A percentile compares a stretch with the other conserved stretches of the same genome.
These are phyloP conservation scores for Graphilbum sp. DNA, from an alignment of 2,329 filamentous ascomycete species.

Conservation along the genomic window DNA sequence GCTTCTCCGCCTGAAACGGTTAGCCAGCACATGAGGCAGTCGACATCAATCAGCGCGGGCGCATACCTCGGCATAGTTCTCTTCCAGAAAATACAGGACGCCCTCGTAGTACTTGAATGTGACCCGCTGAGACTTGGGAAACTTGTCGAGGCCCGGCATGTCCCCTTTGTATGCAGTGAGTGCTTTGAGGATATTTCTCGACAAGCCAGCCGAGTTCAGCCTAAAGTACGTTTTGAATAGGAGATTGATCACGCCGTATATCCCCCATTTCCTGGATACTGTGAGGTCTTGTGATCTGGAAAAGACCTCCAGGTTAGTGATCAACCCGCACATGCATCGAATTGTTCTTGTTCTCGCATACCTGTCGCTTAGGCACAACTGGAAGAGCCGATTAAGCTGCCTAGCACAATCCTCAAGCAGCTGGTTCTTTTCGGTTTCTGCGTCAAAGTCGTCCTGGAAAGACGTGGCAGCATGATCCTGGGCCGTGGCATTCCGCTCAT, in stretches of 20 bases:
- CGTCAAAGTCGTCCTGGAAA: constrained; percentile 70
- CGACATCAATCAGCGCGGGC: neutral
- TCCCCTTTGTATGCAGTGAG: constrained; percentile 63
- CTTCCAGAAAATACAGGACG: constrained; percentile 84
- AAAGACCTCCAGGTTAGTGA: too few species aligned
- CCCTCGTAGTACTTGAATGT: constrained; percentile 96
- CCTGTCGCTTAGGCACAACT: constrained; percentile 78
- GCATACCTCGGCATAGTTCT: constrained; percentile 66
- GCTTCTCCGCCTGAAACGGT: constrained; percentile 49
- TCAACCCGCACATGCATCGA: too few species aligned
- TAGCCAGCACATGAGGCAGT: neutral
- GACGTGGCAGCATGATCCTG: constrained; percentile 22
- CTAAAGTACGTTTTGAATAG: constrained; percentile 98
- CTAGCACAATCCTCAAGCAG: constrained; percentile 83
- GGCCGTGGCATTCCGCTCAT: constrained; percentile 33
- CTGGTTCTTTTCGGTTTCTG: constrained; percentile 60
- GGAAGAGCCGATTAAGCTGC: constrained; percentile 83
- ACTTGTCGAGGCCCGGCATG: constrained; percentile 62
- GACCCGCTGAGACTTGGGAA: constrained; percentile 79
- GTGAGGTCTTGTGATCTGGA: constrained; percentile 46
- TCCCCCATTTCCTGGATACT: constrained; percentile 93
- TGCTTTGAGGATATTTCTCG: constrained; percentile 75
- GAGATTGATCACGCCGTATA: constrained; percentile 87
- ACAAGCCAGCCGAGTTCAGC: constrained; percentile 76
- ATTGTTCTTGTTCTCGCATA: constrained; percentile 19